Base-by-base conservation (phyloP, 345 rosid species). In the Geranium brycei region DNA sequence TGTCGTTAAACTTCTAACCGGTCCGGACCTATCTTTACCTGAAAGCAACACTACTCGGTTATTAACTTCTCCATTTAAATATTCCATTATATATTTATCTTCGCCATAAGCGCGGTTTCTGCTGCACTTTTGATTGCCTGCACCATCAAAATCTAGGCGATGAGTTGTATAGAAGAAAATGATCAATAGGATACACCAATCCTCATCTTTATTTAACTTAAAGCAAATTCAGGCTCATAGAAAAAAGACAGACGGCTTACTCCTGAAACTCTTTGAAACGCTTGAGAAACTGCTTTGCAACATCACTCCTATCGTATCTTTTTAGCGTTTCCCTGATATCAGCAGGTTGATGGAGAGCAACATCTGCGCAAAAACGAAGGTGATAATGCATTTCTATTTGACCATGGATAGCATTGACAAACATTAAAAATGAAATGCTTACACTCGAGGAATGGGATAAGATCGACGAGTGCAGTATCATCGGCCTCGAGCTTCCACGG, bases 391-490 rank as follows among this genome's bases (percentile, higher is more conserved):
- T 57, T 57, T 57, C 5, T 57, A 57, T 15, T 18, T 4, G 5
- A 56, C 0, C 17, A n/a, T 57, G 23, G 19, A 17, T 6, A 57
- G 60, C 23, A 57, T 35, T 35, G 41, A 4, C 10, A 1, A 35
- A 35, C 41, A 7, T 35, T 4, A 35, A 35, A 4, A 35, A 35
- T 35, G 41, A 35, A 35, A 61, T 51, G 71, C 87, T 80, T 74
- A 91, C 99, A 95, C 74, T 95, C 97, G 61, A 95, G 97, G 72
- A 91, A 95, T 5, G 97, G 99, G 78, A 95, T 88, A 61, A 95
- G 96, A 72, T 95, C 97, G 73, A 95, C 31, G 65, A 95, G 97
- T 59, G 87, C 82, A 1, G 97, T 88, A 76, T 95, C 99, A 15
- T 83, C 92, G n/a, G 69, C 17, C 66, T 91, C 90, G 0, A 85